phyloP scores from a whole-genome alignment of 345 rosid genomes.

The Eucalyptus pauciflora region DNA sequence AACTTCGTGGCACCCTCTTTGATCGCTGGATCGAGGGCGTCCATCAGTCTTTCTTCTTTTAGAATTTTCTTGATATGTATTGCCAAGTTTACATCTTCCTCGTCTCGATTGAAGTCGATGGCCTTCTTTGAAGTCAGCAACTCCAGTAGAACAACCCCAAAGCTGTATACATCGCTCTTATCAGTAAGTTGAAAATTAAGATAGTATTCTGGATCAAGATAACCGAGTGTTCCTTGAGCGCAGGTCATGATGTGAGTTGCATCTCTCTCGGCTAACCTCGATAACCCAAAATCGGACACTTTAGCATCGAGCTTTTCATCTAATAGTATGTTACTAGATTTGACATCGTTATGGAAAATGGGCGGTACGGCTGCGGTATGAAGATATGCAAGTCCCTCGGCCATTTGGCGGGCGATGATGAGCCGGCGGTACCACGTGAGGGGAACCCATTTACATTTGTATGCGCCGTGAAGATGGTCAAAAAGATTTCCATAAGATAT shows the following conservation, averaged over 20 bases:
- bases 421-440: conserved; percentile 33
- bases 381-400: conserved; percentile 44
- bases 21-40: conserved; percentile 25
- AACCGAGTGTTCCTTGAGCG: conserved; percentile 52
- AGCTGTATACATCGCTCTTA: conserved; percentile 59
- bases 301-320: conserved; percentile 35
- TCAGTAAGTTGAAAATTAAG: conserved; percentile 44
- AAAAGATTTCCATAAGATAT: conserved; percentile 36
- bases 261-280: conserved; percentile 29
- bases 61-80: conserved; percentile 26
- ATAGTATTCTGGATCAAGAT: conserved; percentile 54
- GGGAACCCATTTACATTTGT: background rate
- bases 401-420: conserved; percentile 35
- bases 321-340: conserved; percentile 45
- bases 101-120: conserved; percentile 36
- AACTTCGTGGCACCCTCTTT: conserved; percentile 6
- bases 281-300: conserved; percentile 48
- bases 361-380: conserved; percentile 44
- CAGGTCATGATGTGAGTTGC: conserved; percentile 41
- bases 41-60: conserved; percentile 26
- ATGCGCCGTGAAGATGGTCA: conserved; percentile 20
- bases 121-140: conserved; percentile 31
- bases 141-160: conserved; percentile 50
- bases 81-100: conserved; percentile 46
- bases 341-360: conserved; percentile 45